Percentiles rank a stretch among this genome's conserved stretches.
Evolutionary conservation across 140 eudicot species (phyloP).

Genomic region (Ambrosia hybrid): DNA sequence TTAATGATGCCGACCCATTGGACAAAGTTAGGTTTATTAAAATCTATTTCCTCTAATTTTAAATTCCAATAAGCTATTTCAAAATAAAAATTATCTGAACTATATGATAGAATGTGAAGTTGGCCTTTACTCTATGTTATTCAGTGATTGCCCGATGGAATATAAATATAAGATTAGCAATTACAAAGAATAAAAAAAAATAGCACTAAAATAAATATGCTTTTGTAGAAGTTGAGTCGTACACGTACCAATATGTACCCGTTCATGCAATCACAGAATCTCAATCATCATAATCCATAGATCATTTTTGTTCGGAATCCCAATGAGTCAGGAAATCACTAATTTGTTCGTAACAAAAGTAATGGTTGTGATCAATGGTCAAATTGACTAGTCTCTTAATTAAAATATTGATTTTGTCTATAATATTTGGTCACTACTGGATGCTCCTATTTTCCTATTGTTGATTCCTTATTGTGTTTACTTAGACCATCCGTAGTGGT

Average conservation of each 20-base stretch:
- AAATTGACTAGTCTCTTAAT: not conserved
- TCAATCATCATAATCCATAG: slow-evolving; percentile 8
- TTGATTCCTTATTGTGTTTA: slow-evolving; percentile 11
- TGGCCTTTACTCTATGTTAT: not conserved
- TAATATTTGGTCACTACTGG: slow-evolving; percentile 15
- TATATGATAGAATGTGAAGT: not conserved
- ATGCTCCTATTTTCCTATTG: slow-evolving; percentile 19
- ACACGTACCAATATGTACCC: slow-evolving; percentile 32
- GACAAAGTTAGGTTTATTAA: too few relatives aligned
- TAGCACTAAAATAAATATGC: slow-evolving; percentile 12
- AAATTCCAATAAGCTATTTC: not conserved
- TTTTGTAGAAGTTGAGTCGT: slow-evolving; percentile 2
- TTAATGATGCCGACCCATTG: too few relatives aligned
- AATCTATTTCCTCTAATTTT: not conserved
- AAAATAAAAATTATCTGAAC: not conserved
- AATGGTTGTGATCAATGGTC: slow-evolving; percentile 26
- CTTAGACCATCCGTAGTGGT: too few relatives aligned
- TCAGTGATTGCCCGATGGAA: not conserved
- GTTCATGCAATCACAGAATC: slow-evolving; percentile 16
- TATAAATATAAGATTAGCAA: not conserved
- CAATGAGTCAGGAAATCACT: slow-evolving; percentile 35
- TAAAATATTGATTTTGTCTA: slow-evolving; percentile 12
- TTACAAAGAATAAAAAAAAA: slow-evolving; percentile 9
- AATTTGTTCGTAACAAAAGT: slow-evolving; percentile 25
- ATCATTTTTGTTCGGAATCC: slow-evolving; percentile 17